phyloP scores from a whole-genome alignment of 441 rosid genomes.

The Erodium texanum region DNA sequence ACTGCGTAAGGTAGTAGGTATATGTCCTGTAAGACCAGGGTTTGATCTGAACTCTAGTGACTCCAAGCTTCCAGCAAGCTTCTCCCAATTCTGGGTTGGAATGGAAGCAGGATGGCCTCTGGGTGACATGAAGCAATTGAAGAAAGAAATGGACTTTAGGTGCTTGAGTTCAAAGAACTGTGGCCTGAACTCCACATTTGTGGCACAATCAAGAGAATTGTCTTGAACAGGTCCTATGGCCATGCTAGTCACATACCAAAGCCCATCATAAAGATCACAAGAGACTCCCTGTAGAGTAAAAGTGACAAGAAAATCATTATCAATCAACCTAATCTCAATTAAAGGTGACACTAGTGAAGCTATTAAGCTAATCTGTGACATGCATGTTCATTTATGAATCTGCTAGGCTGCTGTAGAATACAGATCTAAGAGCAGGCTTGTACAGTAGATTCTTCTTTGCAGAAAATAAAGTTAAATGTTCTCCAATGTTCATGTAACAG shows the following conservation, averaged over 20 bases:
- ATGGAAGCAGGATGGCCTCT: slow-evolving; percentile 32
- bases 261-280: slow-evolving; percentile 66
- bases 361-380: neutral
- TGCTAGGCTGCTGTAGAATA: neutral
- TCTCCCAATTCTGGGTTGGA: slow-evolving; percentile 42
- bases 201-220: slow-evolving; percentile 57
- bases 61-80: slow-evolving; percentile 47
- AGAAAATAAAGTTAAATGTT: neutral
- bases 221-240: slow-evolving; percentile 67
- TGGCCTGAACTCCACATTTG: slow-evolving; percentile 46
- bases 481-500: neutral
- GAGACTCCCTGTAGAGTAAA: slow-evolving; percentile 56
- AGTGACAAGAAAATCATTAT: neutral
- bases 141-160: slow-evolving; percentile 58
- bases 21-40: slow-evolving; percentile 55
- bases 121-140: slow-evolving; percentile 54
- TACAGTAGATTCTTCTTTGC: neutral
- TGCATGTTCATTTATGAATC: neutral
- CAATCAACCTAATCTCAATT: neutral
- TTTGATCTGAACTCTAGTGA: slow-evolving; percentile 69
- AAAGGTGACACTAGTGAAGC: neutral
- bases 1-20: slow-evolving; percentile 45
- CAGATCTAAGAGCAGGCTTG: neutral
- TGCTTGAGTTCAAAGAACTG: slow-evolving; percentile 65
- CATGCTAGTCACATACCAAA: slow-evolving; percentile 70